These are phyloP conservation scores for Omphalea diandra DNA, from an alignment of 441 rosid genomes.

Conservation along the genomic window DNA sequence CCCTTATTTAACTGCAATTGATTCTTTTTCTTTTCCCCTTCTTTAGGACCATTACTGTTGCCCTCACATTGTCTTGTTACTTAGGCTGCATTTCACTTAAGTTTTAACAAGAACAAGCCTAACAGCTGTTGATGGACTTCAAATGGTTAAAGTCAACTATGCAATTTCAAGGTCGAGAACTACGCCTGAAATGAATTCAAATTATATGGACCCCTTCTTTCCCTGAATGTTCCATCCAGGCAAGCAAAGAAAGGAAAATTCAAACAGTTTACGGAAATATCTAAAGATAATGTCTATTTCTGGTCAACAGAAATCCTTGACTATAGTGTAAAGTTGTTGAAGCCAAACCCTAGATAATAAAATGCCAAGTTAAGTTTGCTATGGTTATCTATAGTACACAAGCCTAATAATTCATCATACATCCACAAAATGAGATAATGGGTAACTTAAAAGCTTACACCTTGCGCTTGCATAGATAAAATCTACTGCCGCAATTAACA, in stretches of 20 bases:
- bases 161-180: neutral
- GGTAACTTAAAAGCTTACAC: no score
- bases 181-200: neutral
- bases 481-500: neutral
- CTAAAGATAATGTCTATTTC: neutral
- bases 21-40: neutral
- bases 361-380: neutral
- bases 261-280: neutral
- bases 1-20: no score
- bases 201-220: neutral
- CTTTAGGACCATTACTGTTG: neutral
- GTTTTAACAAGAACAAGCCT: neutral
- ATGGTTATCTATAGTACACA: no score
- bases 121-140: neutral
- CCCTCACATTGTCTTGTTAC: no score
- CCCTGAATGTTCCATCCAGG: neutral
- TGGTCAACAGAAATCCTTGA: neutral
- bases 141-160: neutral
- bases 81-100: neutral
- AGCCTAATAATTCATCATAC: neutral
- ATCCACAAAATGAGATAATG: no score
- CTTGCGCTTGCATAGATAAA: no score
- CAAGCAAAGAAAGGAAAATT: constrained; percentile 1
- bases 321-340: neutral
- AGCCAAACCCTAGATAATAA: neutral